Percentiles rank a stretch among this genome's conserved stretches.
These are phyloP conservation scores for Cyclotella baltica DNA, from an alignment of 108 stramenopile species.

Conservation along the genomic window DNA sequence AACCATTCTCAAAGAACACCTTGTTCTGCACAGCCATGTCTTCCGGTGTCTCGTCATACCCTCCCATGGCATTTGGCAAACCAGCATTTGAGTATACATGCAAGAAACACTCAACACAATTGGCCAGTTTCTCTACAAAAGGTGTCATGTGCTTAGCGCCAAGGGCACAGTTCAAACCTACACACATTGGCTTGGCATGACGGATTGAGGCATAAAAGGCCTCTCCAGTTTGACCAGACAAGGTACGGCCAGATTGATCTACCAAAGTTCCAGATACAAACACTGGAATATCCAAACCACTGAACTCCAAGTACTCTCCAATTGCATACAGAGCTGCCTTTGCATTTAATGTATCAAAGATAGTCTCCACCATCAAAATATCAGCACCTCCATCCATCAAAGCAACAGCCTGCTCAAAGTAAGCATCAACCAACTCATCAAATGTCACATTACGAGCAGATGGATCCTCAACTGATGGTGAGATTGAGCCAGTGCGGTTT, in stretches of 20 bases:
- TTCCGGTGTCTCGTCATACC: conserved; percentile 97
- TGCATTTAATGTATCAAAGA: conserved; percentile 98
- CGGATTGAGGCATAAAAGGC: conserved; percentile 98
- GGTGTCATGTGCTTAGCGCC: conserved; percentile 97
- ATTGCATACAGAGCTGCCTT: conserved; percentile 97
- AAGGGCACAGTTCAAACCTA: conserved; percentile 98
- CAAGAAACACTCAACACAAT: conserved; percentile 95
- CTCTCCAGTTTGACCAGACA: conserved; percentile 98
- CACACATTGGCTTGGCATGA: conserved; percentile 98
- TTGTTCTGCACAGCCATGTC: conserved; percentile 94
- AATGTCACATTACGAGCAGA: conserved; percentile 95
- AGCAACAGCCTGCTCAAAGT: conserved; percentile 96
- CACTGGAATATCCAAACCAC: conserved; percentile 93
- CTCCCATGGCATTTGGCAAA: conserved; percentile 99
- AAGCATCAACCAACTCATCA: conserved; percentile 97
- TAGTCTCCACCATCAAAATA: conserved; percentile 98
- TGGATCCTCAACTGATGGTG: conserved; percentile 96
- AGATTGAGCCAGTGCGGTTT: conserved; percentile 97
- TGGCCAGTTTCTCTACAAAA: conserved; percentile 92
- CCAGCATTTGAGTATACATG: conserved; percentile 99
- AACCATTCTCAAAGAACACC: conserved; percentile 93
- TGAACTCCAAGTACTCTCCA: conserved; percentile 92
- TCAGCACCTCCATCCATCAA: conserved; percentile 96
- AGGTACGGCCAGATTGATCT: conserved; percentile 97
- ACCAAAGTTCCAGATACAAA: conserved; percentile 98